Percentiles rank a stretch among this genome's conserved stretches.
These are phyloP conservation scores for Cryphonectria radicalis DNA, from an alignment of 2,329 filamentous ascomycete genomes.

Conservation along the genomic window DNA sequence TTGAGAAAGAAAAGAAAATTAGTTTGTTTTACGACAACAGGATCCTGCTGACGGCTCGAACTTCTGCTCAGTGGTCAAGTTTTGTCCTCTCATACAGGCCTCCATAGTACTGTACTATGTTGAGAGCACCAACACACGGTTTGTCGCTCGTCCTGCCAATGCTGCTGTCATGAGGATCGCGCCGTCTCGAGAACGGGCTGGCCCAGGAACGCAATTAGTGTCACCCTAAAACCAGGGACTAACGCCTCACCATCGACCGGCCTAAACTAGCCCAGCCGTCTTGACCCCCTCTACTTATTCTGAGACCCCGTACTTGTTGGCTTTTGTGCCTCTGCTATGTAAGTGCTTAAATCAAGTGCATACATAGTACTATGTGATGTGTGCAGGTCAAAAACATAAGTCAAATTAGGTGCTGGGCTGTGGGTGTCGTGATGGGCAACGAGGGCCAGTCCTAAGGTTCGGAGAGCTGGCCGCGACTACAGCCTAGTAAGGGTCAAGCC, in stretches of 20 bases:
- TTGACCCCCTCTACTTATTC: background rate
- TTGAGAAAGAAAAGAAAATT: background rate
- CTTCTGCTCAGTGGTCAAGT: background rate
- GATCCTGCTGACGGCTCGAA: background rate
- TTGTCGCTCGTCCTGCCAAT: background rate
- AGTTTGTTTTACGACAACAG: background rate
- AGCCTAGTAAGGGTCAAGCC: background rate
- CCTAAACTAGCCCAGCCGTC: slow-evolving; percentile 2
- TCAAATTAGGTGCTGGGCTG: background rate
- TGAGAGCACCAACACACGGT: background rate
- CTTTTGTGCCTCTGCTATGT: background rate
- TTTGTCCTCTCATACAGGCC: background rate
- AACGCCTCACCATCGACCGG: slow-evolving; percentile 26
- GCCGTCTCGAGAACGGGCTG: background rate
- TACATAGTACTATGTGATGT: background rate
- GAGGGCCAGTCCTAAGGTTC: background rate
- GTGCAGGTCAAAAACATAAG: background rate
- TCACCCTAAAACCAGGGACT: slow-evolving; percentile 19
- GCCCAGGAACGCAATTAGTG: slow-evolving; percentile 9
- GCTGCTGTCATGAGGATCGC: background rate
- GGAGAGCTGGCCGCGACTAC: background rate
- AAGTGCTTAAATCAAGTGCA: no score
- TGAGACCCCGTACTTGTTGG: no score
- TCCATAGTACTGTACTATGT: background rate
- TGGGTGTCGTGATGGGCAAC: background rate